A percentile compares a stretch with the other conserved stretches of the same genome.
Evolutionary conservation across 2,329 filamentous ascomycete genomes (phyloP).

Genomic region (Talaromyces sp.): DNA sequence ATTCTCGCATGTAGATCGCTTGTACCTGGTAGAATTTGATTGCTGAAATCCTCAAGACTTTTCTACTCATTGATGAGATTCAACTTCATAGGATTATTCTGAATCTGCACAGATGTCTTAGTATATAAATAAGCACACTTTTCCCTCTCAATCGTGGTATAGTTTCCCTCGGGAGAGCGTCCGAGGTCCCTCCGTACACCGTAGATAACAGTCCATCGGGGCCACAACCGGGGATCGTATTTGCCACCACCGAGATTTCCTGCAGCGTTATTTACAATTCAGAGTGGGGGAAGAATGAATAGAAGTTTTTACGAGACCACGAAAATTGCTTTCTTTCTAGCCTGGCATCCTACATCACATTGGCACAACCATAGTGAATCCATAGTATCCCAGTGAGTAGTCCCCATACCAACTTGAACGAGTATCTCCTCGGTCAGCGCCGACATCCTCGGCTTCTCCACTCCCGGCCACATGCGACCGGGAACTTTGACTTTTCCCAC

Average conservation of each 20-base stretch:
- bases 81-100: too few species aligned
- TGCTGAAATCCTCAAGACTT: too few species aligned
- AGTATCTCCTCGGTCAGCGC: slow-evolving; percentile 18
- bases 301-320: too few species aligned
- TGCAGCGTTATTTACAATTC: neutral
- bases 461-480: slow-evolving; percentile 26
- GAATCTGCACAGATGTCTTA: too few species aligned
- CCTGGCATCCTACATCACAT: too few species aligned
- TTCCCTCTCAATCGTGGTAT: neutral
- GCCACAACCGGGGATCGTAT: neutral
- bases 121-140: too few species aligned
- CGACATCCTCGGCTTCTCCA: slow-evolving; percentile 32
- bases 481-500: slow-evolving; percentile 14
- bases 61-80: too few species aligned
- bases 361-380: too few species aligned
- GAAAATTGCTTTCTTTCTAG: too few species aligned
- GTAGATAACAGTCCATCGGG: neutral
- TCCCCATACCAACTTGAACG: neutral
- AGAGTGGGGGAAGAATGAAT: too few species aligned
- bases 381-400: too few species aligned
- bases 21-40: too few species aligned
- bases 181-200: neutral
- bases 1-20: neutral
- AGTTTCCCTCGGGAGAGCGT: slow-evolving; percentile 1
- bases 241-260: slow-evolving; percentile 25